A percentile compares a stretch with the other conserved stretches of the same genome.
Conservation (phyloP, 441 rosid species). For the Viola pubescens region DNA sequence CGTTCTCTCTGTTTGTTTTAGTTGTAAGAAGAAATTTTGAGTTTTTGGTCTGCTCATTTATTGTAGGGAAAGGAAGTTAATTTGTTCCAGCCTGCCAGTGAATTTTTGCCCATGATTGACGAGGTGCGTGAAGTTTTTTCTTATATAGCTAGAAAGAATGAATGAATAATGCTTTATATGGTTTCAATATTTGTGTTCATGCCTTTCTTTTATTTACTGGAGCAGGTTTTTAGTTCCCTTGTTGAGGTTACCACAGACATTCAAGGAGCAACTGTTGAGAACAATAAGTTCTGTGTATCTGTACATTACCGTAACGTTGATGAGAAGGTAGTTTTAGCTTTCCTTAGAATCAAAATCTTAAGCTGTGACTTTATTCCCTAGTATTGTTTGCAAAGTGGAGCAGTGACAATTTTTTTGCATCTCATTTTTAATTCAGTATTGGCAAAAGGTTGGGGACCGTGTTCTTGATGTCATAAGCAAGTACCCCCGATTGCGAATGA, state of each 20-base stretch:
- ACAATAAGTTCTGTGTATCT: slow-evolving; percentile 85
- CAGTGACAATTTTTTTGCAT: background rate
- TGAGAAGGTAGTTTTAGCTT: slow-evolving; percentile 39
- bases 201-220: slow-evolving; percentile 13
- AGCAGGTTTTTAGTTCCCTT: slow-evolving; percentile 62
- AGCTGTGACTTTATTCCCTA: background rate
- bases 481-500: slow-evolving; percentile 63
- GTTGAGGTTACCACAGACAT: slow-evolving; percentile 54
- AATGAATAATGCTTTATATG: background rate
- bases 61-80: slow-evolving; percentile 65
- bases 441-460: slow-evolving; percentile 55
- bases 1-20: slow-evolving; percentile 1
- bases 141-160: background rate
- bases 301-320: slow-evolving; percentile 95
- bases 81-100: slow-evolving; percentile 92
- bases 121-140: slow-evolving; percentile 37
- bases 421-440: slow-evolving; percentile 36
- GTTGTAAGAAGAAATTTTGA: background rate
- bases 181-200: background rate
- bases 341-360: slow-evolving; percentile 6
- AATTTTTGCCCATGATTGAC: slow-evolving; percentile 72
- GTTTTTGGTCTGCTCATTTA: slow-evolving; percentile 17
- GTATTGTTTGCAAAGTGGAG: background rate
- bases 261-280: slow-evolving; percentile 72
- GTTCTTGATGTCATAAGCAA: slow-evolving; percentile 50